phyloP scores from a whole-genome alignment of 2,329 filamentous ascomycete genomes.

The Cercospora sp. region DNA sequence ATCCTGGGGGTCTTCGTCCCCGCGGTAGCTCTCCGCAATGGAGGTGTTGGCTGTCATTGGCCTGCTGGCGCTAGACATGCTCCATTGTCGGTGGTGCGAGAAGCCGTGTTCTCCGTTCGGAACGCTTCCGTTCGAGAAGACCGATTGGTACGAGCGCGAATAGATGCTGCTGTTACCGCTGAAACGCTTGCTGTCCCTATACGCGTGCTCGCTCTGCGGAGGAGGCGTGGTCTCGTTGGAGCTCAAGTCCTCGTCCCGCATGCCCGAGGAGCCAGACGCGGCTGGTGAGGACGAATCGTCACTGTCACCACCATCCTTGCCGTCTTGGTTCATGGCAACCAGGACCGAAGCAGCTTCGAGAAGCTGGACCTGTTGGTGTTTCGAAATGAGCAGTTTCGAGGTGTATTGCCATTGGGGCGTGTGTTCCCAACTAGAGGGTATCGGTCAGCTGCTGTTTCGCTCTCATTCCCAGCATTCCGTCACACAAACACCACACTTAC shows the following conservation, averaged over 20 bases:
- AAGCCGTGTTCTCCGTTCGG: slow-evolving; percentile 57
- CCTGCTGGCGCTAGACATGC: slow-evolving; percentile 66
- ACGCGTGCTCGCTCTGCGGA: slow-evolving; percentile 68
- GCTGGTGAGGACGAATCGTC: slow-evolving; percentile 84
- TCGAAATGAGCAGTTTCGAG: slow-evolving; percentile 96
- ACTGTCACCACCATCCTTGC: slow-evolving; percentile 64
- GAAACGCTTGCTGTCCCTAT: slow-evolving; percentile 46
- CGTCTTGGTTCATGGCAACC: slow-evolving; percentile 78
- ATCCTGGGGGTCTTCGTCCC: slow-evolving; percentile 78
- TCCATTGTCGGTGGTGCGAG: slow-evolving; percentile 69
- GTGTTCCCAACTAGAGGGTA: slow-evolving; percentile 84
- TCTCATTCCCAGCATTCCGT: slow-evolving; percentile 1
- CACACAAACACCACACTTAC: slow-evolving; percentile 63
- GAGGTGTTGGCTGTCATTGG: slow-evolving; percentile 69
- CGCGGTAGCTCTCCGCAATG: slow-evolving; percentile 66
- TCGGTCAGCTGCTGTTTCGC: slow-evolving; percentile 18
- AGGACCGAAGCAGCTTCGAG: slow-evolving; percentile 96
- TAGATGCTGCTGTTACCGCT: slow-evolving; percentile 53
- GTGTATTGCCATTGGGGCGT: slow-evolving; percentile 97
- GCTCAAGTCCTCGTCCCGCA: slow-evolving; percentile 71
- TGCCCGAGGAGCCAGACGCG: slow-evolving; percentile 76
- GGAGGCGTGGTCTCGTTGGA: slow-evolving; percentile 92
- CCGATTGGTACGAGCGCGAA: slow-evolving; percentile 81
- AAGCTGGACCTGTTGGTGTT: slow-evolving; percentile 98
- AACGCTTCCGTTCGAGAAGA: slow-evolving; percentile 54